Conservation (phyloP, 2,329 filamentous ascomycete species). For the Coniochaeta ligniaria region DNA sequence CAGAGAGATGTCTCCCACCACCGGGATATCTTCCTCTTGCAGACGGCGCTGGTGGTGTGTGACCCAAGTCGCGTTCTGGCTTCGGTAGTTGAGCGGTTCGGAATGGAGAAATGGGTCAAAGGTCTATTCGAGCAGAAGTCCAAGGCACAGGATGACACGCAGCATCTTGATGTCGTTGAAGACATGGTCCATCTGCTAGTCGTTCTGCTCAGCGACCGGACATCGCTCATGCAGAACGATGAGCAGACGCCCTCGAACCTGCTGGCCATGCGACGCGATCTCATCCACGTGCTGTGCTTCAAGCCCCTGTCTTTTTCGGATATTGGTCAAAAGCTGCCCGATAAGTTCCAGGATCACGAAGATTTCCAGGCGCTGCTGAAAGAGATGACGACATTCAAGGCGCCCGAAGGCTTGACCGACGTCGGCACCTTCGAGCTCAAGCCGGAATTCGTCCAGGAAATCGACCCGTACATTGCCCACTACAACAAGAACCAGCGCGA, state of each 20-base stretch:
- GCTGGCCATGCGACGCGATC: conserved; percentile 74
- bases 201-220: conserved; percentile 82
- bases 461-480: conserved; percentile 93
- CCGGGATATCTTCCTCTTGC: conserved; percentile 87
- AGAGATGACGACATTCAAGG: conserved; percentile 81
- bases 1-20: conserved; percentile 92
- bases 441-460: conserved; percentile 73
- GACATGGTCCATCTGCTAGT: conserved; percentile 94
- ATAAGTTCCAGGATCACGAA: conserved; percentile 83
- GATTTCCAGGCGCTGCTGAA: conserved; percentile 79
- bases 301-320: conserved; percentile 94
- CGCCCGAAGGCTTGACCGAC: conserved; percentile 86
- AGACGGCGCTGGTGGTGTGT: conserved; percentile 83
- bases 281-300: conserved; percentile 92
- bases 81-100: conserved; percentile 86
- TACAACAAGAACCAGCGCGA: conserved; percentile 97
- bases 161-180: conserved; percentile 88
- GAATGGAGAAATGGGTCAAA: conserved; percentile 79
- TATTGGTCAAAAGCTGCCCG: conserved; percentile 75
- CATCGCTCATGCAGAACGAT: conserved; percentile 63
- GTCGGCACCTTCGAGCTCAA: conserved; percentile 92
- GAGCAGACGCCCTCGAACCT: conserved; percentile 59
- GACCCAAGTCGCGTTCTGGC: conserved; percentile 77
- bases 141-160: conserved; percentile 72
- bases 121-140: conserved; percentile 69